These are phyloP conservation scores for Colletotrichum agaves DNA, from an alignment of 2,329 filamentous ascomycete genomes.

Conservation along the genomic window DNA sequence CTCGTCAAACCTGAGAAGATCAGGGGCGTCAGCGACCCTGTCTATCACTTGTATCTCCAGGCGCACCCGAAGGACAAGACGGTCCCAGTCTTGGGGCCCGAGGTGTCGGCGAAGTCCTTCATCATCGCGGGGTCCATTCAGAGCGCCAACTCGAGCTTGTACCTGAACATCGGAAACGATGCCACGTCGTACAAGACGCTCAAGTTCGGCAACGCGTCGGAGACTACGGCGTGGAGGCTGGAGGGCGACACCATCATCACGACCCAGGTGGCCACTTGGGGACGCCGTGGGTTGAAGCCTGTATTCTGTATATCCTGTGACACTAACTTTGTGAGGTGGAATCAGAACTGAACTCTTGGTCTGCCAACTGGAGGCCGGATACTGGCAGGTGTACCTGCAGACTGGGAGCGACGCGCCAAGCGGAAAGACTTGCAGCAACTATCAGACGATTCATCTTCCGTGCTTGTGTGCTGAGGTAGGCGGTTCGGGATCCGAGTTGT, in stretches of 20 bases:
- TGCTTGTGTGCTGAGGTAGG: conserved; percentile 56
- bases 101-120: conserved; percentile 59
- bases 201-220: conserved; percentile 52
- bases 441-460: conserved; percentile 64
- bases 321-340: conserved; percentile 36
- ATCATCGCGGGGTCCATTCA: conserved; percentile 60
- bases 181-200: conserved; percentile 64
- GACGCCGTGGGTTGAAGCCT: conserved; percentile 48
- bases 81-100: conserved; percentile 62
- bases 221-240: conserved; percentile 61
- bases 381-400: conserved; percentile 64
- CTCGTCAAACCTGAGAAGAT: conserved; percentile 59
- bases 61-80: conserved; percentile 55
- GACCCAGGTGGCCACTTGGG: conserved; percentile 53
- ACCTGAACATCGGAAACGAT: conserved; percentile 58
- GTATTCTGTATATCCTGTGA: not conserved
- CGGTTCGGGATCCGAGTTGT: not conserved
- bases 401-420: conserved; percentile 61
- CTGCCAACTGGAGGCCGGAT: conserved; percentile 54
- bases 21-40: conserved; percentile 59
- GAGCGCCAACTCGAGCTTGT: conserved; percentile 58
- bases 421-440: conserved; percentile 63
- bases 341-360: conserved; percentile 61
- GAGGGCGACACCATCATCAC: conserved; percentile 59
- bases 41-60: conserved; percentile 65